A percentile compares a stretch with the other conserved stretches of the same genome.
Evolutionary conservation across 1,139 yeast species (phyloP).

Genomic region (Yamadazyma membranifaciens): DNA sequence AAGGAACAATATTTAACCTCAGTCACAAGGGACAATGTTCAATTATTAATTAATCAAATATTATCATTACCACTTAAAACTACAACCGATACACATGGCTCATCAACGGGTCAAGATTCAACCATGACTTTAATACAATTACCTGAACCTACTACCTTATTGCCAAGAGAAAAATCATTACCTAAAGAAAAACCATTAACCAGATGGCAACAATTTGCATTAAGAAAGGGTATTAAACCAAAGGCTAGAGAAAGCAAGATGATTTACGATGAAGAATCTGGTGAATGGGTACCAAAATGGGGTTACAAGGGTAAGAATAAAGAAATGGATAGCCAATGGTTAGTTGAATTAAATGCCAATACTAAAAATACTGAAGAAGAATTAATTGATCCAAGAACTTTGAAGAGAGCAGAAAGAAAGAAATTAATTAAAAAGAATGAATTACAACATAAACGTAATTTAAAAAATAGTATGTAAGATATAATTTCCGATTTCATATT

Average conservation of each 20-base stretch:
- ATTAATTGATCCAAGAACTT: constrained; percentile 80
- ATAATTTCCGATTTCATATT: no score
- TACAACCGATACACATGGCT: constrained; percentile 70
- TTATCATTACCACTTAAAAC: constrained; percentile 84
- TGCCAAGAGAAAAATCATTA: constrained; percentile 94
- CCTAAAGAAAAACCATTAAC: constrained; percentile 93
- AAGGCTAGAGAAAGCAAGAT: constrained; percentile 88
- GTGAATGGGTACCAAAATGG: constrained; percentile 99
- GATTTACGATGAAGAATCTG: constrained; percentile 84
- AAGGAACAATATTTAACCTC: constrained; percentile 65
- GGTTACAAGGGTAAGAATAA: constrained; percentile 95
- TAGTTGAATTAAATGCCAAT: constrained; percentile 87
- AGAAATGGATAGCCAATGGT: constrained; percentile 86
- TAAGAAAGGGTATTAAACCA: constrained; percentile 89
- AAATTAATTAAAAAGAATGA: constrained; percentile 81
- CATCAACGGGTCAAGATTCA: constrained; percentile 63
- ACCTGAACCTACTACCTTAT: constrained; percentile 77
- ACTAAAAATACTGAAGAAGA: constrained; percentile 66
- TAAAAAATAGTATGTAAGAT: constrained; percentile 31
- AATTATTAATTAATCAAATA: constrained; percentile 84
- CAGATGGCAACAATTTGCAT: constrained; percentile 97
- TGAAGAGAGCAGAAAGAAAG: constrained; percentile 81
- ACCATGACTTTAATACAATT: constrained; percentile 79
- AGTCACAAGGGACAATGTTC: constrained; percentile 90
- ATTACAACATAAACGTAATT: constrained; percentile 82